Conservation (phyloP, 2,329 filamentous ascomycete species). For the Talaromyces sp. region DNA sequence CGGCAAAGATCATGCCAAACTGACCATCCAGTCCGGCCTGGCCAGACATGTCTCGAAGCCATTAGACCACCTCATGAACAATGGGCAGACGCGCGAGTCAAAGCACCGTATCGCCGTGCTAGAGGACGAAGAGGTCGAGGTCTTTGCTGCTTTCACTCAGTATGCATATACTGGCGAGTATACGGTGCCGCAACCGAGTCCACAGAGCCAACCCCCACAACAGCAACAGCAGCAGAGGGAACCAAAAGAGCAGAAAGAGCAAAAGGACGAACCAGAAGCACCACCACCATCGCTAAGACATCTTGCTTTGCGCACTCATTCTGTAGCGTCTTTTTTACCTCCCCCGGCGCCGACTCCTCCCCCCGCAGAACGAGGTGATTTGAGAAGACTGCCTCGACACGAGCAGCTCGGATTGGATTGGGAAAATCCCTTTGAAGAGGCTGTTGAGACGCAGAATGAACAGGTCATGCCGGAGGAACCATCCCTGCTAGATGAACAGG, state of each 20-base stretch:
- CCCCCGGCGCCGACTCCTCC: slow-evolving; percentile 30
- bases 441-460: background rate
- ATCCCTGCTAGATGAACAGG: background rate
- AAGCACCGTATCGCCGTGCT: slow-evolving; percentile 38
- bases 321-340: slow-evolving; percentile 16
- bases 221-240: background rate
- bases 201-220: background rate
- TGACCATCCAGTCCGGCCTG: slow-evolving; percentile 44
- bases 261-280: background rate
- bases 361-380: slow-evolving; percentile 11
- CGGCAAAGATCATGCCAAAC: slow-evolving; percentile 42
- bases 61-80: slow-evolving; percentile 43
- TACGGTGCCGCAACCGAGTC: slow-evolving; percentile 24
- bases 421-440: slow-evolving; percentile 11
- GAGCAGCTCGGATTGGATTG: background rate
- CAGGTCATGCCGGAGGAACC: background rate
- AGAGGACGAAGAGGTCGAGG: slow-evolving; percentile 46
- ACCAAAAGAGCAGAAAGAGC: background rate
- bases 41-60: slow-evolving; percentile 42
- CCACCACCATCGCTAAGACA: background rate
- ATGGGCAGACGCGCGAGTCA: slow-evolving; percentile 43
- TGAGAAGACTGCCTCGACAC: slow-evolving; percentile 4
- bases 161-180: slow-evolving; percentile 50
- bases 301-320: slow-evolving; percentile 3
- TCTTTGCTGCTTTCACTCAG: slow-evolving; percentile 46